Evolutionary conservation across 1,139 yeast genomes (phyloP).

Genomic region (Pichia sorboxylosa): DNA sequence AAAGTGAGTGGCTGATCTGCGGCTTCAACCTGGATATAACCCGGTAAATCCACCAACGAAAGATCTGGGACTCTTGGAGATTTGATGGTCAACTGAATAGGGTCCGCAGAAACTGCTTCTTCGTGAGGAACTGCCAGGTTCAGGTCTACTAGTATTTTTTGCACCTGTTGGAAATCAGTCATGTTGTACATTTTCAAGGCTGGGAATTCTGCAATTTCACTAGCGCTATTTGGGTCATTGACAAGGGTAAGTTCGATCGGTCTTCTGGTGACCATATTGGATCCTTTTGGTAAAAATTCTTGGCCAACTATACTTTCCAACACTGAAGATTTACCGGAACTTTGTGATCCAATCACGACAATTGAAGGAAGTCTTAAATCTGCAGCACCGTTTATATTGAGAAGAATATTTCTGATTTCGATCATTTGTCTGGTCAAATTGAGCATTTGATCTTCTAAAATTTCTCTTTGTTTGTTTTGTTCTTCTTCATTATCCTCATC

Average conservation of each 20-base stretch:
- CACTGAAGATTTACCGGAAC: conserved; percentile 92
- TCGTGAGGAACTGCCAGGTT: conserved; percentile 81
- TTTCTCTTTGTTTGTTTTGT: conserved; percentile 29
- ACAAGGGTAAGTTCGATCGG: conserved; percentile 67
- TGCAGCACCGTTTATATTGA: conserved; percentile 62
- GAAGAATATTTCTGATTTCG: conserved; percentile 73
- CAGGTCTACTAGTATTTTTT: conserved; percentile 69
- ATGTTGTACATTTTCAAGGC: conserved; percentile 70
- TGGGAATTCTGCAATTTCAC: conserved; percentile 90
- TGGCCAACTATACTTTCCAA: conserved; percentile 90
- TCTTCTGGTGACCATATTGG: conserved; percentile 92
- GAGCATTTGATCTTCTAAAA: conserved; percentile 66
- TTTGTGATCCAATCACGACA: conserved; percentile 94
- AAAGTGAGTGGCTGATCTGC: conserved; percentile 87
- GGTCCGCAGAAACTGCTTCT: conserved; percentile 18
- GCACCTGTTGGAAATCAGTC: conserved; percentile 82
- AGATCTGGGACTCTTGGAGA: conserved; percentile 92
- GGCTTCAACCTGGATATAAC: conserved; percentile 93
- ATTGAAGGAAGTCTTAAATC: conserved; percentile 81
- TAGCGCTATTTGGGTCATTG: conserved; percentile 71
- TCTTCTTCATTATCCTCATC: conserved; percentile 30
- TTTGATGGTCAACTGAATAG: conserved; percentile 45
- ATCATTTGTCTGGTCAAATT: conserved; percentile 91
- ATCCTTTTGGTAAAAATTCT: conserved; percentile 90
- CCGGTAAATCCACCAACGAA: conserved; percentile 90